Conservation (phyloP, 1,284 basidiomycete species). For the Ceratobasidium sp. region DNA sequence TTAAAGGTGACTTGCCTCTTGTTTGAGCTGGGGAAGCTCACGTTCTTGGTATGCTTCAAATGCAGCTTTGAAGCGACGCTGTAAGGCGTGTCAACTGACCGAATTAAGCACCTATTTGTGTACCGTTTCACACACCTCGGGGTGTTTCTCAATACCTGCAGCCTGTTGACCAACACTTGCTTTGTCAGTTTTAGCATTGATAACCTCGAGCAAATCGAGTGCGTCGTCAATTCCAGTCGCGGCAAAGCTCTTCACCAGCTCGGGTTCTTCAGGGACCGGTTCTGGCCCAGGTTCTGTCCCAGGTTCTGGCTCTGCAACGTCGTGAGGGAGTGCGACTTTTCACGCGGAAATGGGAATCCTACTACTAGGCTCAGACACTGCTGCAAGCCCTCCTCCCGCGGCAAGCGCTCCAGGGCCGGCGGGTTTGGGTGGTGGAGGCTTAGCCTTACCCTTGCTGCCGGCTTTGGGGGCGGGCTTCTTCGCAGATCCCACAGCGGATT, state of each 20-base stretch:
- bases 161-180: constrained; percentile 85
- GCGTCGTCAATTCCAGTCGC: constrained; percentile 94
- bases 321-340: constrained; percentile 33
- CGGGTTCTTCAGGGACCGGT: constrained; percentile 43
- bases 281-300: constrained; percentile 42
- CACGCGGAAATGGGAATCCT: not conserved
- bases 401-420: constrained; percentile 79
- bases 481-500: constrained; percentile 69
- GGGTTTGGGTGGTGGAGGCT: constrained; percentile 60
- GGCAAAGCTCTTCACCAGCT: constrained; percentile 69
- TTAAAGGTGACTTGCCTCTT: constrained; percentile 64
- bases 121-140: constrained; percentile 70
- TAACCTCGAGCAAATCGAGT: constrained; percentile 86
- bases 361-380: constrained; percentile 21
- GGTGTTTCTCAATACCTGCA: constrained; percentile 88
- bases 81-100: not conserved
- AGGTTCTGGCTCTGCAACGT: constrained; percentile 41
- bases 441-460: constrained; percentile 54
- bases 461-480: constrained; percentile 72
- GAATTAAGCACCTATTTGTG: constrained; percentile 33
- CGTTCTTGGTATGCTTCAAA: constrained; percentile 92
- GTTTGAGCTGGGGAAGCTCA: constrained; percentile 78
- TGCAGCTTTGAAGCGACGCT: constrained; percentile 63
- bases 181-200: constrained; percentile 92
- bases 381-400: constrained; percentile 61